phyloP scores from a whole-genome alignment of 2,329 filamentous ascomycete species.

The Fusarium marasasianum region DNA sequence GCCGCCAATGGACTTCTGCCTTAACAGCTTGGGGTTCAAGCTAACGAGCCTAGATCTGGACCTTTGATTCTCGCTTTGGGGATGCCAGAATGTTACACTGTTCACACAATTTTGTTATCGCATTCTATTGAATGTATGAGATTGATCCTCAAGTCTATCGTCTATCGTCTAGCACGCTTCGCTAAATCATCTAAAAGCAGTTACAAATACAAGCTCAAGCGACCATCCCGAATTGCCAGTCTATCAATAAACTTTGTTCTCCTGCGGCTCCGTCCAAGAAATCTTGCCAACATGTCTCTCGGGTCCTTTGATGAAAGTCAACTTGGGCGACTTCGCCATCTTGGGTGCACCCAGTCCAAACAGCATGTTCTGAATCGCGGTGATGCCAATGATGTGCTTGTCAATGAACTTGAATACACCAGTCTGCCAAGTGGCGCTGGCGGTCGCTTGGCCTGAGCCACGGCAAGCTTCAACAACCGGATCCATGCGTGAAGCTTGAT shows the following conservation, averaged over 20 bases:
- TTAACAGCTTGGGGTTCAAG: background rate
- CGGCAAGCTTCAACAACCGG: slow-evolving; percentile 14
- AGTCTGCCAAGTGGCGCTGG: slow-evolving; percentile 29
- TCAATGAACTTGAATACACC: slow-evolving; percentile 24
- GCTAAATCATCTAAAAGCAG: background rate
- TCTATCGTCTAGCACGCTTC: background rate
- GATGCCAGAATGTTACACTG: fast-evolving
- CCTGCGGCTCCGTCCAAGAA: background rate
- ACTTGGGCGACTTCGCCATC: slow-evolving; percentile 2
- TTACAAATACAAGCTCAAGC: background rate
- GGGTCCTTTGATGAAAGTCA: slow-evolving; percentile 3
- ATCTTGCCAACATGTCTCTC: background rate
- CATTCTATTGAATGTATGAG: background rate
- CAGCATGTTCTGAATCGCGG: slow-evolving; percentile 15
- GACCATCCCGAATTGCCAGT: background rate
- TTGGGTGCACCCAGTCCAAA: background rate
- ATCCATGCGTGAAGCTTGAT: slow-evolving; percentile 22
- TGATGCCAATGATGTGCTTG: slow-evolving; percentile 12
- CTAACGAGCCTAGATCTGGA: no score
- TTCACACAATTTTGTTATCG: fast-evolving
- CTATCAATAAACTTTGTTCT: background rate
- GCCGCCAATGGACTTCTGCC: no score
- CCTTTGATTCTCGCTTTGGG: background rate
- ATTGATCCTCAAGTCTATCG: background rate
- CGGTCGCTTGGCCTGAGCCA: background rate